Evolutionary conservation across 129 eudicot species (phyloP), one percentile per base, ranked within the genome.

Genomic region (Saposhnikovia divaricata): DNA sequence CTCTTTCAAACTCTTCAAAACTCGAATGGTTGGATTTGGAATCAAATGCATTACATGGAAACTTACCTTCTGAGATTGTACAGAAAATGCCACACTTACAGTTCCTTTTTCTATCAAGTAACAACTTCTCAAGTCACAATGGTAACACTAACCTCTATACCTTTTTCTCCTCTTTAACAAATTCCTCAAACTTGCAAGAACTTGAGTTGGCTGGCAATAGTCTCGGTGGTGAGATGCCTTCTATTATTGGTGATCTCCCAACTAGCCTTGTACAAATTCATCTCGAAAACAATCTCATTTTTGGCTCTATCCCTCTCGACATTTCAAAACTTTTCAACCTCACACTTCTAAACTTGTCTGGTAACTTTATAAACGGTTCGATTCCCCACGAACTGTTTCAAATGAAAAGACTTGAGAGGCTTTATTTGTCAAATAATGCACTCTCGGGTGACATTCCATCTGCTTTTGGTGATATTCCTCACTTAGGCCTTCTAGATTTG

Each of bases 1-100:
- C 92, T 21, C 90, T 93, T 21, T 76, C 92, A 2, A 89, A 89
- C 44, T 93, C 96, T 10, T 53, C 92, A 46, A 90, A 86, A 48
- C 98, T 93, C 21, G 81, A 89, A 85, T 91, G 98, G 98, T 80
- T 93, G 45, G 98, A 93, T 74, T 72, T 93, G 38, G 94, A 88
- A 81, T 86, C 86, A 37, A 93, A 93, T 55, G 77, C 69, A 19
- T 81, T 93, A 5, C 79, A 79, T 65, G 96, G 96, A 27, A 91
- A 89, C 80, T 84, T 93, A 43, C 96, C 96, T 6, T 83, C 80
- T 71, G 83, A 84, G 72, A 85, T 89, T 79, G 82, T 93, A 77
- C 78, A 74, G 23, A 83, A 81, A 48, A 79, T 93, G 81, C 87
- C 93, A 21, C 69, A 74, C 16, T 81, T 93, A 88, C 87, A 93